Conservation (phyloP, 768 basidiomycete genomes). For the Mycena chlorophos region DNA sequence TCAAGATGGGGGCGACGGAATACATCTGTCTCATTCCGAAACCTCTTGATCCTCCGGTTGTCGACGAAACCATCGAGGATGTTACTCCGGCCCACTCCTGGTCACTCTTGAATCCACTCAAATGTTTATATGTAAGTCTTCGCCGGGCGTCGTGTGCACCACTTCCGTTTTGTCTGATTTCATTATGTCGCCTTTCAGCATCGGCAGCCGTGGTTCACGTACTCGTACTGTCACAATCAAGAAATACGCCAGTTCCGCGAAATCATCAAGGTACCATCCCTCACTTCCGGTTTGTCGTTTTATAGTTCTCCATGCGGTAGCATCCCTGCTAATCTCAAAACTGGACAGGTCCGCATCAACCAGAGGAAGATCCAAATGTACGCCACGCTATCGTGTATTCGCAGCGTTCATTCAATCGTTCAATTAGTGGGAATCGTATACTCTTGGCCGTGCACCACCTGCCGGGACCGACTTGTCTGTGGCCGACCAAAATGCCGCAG, state of each 20-base stretch:
- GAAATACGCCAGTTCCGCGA: constrained; percentile 97
- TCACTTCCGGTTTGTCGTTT: constrained; percentile 57
- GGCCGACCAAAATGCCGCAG: constrained; percentile 62
- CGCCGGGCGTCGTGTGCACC: too few relatives aligned
- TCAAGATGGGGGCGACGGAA: constrained; percentile 71
- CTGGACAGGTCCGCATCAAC: constrained; percentile 64
- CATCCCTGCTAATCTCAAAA: constrained; percentile 21
- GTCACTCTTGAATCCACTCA: constrained; percentile 77
- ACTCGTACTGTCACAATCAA: constrained; percentile 92
- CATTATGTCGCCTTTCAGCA: constrained; percentile 55
- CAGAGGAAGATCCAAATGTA: constrained; percentile 85
- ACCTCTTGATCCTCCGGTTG: constrained; percentile 46
- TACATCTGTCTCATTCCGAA: constrained; percentile 82
- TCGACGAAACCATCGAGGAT: constrained; percentile 60
- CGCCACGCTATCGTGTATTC: constrained; percentile 32
- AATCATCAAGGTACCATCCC: constrained; percentile 60
- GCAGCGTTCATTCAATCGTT: constrained; percentile 25
- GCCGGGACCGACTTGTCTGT: constrained; percentile 66
- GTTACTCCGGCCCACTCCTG: constrained; percentile 74
- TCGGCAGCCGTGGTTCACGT: constrained; percentile 94
- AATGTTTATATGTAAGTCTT: constrained; percentile 79
- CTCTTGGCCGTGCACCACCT: constrained; percentile 68
- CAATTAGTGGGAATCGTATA: constrained; percentile 73
- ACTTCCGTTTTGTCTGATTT: constrained; percentile 31
- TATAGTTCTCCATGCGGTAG: constrained; percentile 4